These are phyloP conservation scores for Rhytidiadelphus loreus DNA, from an alignment of 225 moss, liverwort and hornwort species.

Conservation along the genomic window DNA sequence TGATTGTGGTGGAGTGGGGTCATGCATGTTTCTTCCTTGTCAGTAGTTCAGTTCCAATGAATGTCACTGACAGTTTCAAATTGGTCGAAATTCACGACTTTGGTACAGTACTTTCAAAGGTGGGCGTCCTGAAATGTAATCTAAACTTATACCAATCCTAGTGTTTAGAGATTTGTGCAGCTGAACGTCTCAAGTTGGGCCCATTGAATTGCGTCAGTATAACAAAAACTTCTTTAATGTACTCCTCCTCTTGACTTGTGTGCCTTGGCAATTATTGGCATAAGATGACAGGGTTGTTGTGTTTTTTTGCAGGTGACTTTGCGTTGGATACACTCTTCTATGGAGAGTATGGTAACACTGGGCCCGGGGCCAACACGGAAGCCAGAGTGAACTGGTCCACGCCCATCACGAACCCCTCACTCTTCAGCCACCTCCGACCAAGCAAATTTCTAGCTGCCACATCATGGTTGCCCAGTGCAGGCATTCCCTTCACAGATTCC, in stretches of 20 bases:
- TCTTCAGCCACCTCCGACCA: neutral
- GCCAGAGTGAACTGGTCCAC: slow-evolving; percentile 49
- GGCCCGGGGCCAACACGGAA: slow-evolving; percentile 36
- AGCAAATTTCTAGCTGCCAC: neutral
- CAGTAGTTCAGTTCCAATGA: neutral
- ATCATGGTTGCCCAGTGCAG: slow-evolving; percentile 1
- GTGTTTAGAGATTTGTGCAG: neutral
- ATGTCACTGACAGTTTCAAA: neutral
- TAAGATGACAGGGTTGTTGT: neutral
- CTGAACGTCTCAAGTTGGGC: too few species aligned
- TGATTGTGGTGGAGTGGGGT: neutral
- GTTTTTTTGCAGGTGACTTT: slow-evolving; percentile 21
- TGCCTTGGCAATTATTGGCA: neutral
- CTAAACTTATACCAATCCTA: neutral
- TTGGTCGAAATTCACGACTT: neutral
- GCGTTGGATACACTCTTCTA: slow-evolving; percentile 49
- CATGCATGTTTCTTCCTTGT: neutral
- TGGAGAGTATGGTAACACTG: slow-evolving; percentile 43
- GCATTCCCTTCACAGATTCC: slow-evolving; percentile 14
- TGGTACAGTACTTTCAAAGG: neutral
- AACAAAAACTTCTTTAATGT: too few species aligned
- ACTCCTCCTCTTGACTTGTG: neutral
- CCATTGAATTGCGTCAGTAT: neutral
- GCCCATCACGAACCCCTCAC: slow-evolving; percentile 8
- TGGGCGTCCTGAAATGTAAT: neutral